These are phyloP conservation scores for Fraxinus floribunda DNA, from an alignment of 305 asterid genomes.

Conservation along the genomic window DNA sequence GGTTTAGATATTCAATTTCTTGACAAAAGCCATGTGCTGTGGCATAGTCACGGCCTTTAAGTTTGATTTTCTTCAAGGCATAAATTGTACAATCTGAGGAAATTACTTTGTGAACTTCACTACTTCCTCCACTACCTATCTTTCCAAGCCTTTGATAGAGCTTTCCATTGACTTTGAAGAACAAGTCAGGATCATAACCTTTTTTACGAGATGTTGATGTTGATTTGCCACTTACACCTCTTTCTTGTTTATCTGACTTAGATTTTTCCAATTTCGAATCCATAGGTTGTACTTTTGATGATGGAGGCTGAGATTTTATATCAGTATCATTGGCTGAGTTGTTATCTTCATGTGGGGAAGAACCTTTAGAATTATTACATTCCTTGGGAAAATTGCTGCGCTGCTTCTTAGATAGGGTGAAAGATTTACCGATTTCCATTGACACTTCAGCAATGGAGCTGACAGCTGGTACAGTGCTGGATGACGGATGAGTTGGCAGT, in stretches of 20 bases:
- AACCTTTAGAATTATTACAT: conserved; percentile 26
- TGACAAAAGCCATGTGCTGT: conserved; percentile 97
- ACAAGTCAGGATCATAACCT: conserved; percentile 78
- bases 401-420: conserved; percentile 32
- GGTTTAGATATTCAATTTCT: conserved; percentile 80
- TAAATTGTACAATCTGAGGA: conserved; percentile 84
- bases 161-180: conserved; percentile 94
- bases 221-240: conserved; percentile 56
- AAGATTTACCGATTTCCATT: conserved; percentile 34
- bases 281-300: conserved; percentile 39
- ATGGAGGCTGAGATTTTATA: conserved; percentile 44
- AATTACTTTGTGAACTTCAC: conserved; percentile 97
- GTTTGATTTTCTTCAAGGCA: conserved; percentile 92
- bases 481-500: conserved; percentile 36
- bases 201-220: conserved; percentile 72
- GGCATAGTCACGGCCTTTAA: conserved; percentile 95
- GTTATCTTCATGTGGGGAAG: conserved; percentile 35
- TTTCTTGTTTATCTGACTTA: conserved; percentile 59
- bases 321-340: conserved; percentile 34
- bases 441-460: conserved; percentile 35
- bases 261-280: conserved; percentile 50
- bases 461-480: conserved; percentile 36
- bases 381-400: conserved; percentile 39
- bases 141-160: conserved; percentile 95
- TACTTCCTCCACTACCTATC: conserved; percentile 99